A percentile compares a stretch with the other conserved stretches of the same genome.
phyloP scores from a whole-genome alignment of 208 protist species.

The Spongospora subterranea region DNA sequence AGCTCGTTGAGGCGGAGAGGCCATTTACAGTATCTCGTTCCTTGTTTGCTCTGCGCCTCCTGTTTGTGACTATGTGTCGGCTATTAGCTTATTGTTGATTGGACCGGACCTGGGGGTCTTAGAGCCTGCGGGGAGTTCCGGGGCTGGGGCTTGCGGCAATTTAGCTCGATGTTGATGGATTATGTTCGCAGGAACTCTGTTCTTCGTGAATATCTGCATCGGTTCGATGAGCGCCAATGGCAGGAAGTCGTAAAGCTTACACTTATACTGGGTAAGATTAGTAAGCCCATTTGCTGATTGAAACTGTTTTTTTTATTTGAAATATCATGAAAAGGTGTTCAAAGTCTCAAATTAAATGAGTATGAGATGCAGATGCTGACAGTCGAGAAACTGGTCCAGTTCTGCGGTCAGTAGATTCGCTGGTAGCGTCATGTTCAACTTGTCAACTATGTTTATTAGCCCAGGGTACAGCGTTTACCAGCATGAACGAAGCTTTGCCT shows the following conservation, averaged over 20 bases:
- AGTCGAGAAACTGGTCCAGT: neutral
- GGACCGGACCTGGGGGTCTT: no score
- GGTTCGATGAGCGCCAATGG: conserved; percentile 38
- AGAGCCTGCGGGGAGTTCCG: no score
- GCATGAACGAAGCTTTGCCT: neutral
- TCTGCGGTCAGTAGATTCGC: neutral
- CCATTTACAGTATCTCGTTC: no score
- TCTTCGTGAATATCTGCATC: conserved; percentile 27
- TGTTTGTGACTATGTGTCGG: no score
- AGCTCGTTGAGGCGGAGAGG: no score
- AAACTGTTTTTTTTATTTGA: no score
- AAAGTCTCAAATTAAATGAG: conserved; percentile 51
- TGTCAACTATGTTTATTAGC: neutral
- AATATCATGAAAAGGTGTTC: neutral
- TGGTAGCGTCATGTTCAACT: neutral
- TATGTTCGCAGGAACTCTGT: neutral
- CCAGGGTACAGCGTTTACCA: neutral
- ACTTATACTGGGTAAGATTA: neutral
- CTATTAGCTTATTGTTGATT: no score
- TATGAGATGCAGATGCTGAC: conserved; percentile 23
- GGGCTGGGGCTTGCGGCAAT: no score
- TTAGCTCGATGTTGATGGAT: neutral
- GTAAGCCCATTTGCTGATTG: no score
- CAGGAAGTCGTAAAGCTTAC: conserved; percentile 45
- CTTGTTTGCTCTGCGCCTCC: no score